These are phyloP conservation scores for Salinomyces thailandicus DNA, from an alignment of 2,329 filamentous ascomycete genomes.

Conservation along the genomic window DNA sequence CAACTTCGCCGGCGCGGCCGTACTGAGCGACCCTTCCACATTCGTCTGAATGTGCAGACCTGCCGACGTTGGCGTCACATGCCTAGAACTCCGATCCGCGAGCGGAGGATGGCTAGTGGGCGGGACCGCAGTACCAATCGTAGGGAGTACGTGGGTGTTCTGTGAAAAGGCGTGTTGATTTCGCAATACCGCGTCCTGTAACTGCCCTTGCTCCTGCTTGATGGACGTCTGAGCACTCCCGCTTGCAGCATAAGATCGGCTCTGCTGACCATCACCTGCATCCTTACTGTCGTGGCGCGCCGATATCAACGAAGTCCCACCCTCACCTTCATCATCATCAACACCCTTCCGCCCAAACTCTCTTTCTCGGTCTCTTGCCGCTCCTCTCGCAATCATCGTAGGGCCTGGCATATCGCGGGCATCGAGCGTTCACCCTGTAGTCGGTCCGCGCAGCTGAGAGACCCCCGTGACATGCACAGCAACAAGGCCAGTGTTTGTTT, in stretches of 20 bases:
- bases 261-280: constrained; percentile 1
- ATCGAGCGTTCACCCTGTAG: too few species aligned
- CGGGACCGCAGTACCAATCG: not conserved
- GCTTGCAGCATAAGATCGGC: not conserved
- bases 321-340: too few species aligned
- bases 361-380: too few species aligned
- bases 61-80: constrained; percentile 4
- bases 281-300: not conserved
- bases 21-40: not conserved
- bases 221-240: not conserved
- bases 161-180: not conserved
- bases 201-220: not conserved
- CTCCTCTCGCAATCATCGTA: too few species aligned
- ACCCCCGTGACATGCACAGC: too few species aligned
- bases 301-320: too few species aligned
- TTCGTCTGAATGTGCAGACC: constrained; percentile 8
- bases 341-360: too few species aligned
- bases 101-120: not conserved
- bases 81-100: constrained; percentile 7
- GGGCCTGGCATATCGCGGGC: too few species aligned
- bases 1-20: constrained; percentile 4
- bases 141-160: not conserved
- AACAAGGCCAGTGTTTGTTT: too few species aligned
- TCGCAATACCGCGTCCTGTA: not conserved
- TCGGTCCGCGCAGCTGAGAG: too few species aligned